Evolutionary conservation across 1,139 yeast species (phyloP).

Genomic region (Zygoascus meyerae): DNA sequence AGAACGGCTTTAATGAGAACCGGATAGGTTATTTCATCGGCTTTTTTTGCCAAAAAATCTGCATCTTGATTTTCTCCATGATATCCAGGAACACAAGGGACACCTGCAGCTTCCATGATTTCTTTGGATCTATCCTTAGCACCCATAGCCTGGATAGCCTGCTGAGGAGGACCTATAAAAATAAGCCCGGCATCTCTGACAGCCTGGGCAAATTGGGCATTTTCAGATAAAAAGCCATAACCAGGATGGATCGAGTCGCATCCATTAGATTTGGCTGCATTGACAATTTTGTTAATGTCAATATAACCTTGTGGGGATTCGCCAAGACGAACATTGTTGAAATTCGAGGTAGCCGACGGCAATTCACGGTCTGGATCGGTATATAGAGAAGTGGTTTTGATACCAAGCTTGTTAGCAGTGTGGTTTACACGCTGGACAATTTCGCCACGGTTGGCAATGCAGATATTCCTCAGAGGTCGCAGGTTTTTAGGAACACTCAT

Average conservation of each 20-base stretch:
- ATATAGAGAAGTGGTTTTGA: constrained; percentile 39
- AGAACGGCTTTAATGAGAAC: constrained; percentile 47
- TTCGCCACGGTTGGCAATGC: constrained; percentile 46
- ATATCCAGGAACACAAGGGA: constrained; percentile 48
- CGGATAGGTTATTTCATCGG: constrained; percentile 42
- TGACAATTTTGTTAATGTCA: constrained; percentile 39
- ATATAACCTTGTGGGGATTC: constrained; percentile 41
- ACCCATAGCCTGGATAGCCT: constrained; percentile 35
- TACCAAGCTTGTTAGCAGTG: constrained; percentile 37
- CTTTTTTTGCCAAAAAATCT: constrained; percentile 31
- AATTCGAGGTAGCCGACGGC: constrained; percentile 38
- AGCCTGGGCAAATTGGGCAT: constrained; percentile 39
- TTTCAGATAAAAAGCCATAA: constrained; percentile 40
- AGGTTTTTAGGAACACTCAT: too few species aligned
- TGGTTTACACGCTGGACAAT: constrained; percentile 42
- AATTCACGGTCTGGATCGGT: constrained; percentile 42
- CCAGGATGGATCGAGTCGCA: constrained; percentile 45
- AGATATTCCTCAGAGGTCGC: constrained; percentile 29
- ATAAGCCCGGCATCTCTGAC: constrained; percentile 36
- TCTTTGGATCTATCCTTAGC: constrained; percentile 33
- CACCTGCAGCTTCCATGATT: constrained; percentile 35
- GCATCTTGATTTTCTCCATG: constrained; percentile 36
- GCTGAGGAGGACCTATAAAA: constrained; percentile 44
- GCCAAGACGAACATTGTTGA: constrained; percentile 37
- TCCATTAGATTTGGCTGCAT: constrained; percentile 36